Evolutionary conservation across 331 rosid genomes (phyloP).

Genomic region (Cydonia oblonga): DNA sequence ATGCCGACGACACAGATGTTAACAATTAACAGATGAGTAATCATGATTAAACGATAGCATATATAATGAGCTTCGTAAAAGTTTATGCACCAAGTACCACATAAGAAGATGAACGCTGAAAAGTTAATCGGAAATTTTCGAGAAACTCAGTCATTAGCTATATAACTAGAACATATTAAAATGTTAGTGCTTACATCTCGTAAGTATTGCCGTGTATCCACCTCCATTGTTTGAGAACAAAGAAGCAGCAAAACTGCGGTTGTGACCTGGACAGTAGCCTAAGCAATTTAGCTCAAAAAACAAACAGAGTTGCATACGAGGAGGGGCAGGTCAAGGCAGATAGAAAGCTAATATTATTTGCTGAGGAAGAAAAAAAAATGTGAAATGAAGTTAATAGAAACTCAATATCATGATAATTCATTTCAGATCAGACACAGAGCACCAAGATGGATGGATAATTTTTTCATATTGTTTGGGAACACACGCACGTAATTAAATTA

Average conservation of each 20-base stretch:
- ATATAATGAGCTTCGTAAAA: not conserved
- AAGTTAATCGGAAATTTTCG: not conserved
- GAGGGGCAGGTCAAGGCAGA: not conserved
- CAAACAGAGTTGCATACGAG: not conserved
- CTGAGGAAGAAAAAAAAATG: not conserved
- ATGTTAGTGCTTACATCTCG: slow-evolving; percentile 6
- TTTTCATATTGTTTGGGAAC: not conserved
- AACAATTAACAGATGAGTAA: not conserved
- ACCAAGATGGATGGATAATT: not conserved
- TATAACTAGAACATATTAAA: not conserved
- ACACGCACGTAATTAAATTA: not conserved
- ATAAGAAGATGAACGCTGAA: not conserved
- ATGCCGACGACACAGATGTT: not conserved
- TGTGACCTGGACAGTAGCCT: not conserved
- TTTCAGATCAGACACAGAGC: not conserved
- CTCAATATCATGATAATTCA: not conserved
- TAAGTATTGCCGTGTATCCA: not conserved
- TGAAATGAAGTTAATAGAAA: not conserved
- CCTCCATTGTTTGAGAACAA: slow-evolving; percentile 1
- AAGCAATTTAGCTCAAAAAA: not conserved
- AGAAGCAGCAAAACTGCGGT: not conserved
- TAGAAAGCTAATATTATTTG: not conserved
- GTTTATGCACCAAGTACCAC: not conserved
- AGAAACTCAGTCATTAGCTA: not conserved
- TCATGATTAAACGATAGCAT: not conserved